Conservation (phyloP, 2,329 filamentous ascomycete genomes). For the Cladosporium velox region DNA sequence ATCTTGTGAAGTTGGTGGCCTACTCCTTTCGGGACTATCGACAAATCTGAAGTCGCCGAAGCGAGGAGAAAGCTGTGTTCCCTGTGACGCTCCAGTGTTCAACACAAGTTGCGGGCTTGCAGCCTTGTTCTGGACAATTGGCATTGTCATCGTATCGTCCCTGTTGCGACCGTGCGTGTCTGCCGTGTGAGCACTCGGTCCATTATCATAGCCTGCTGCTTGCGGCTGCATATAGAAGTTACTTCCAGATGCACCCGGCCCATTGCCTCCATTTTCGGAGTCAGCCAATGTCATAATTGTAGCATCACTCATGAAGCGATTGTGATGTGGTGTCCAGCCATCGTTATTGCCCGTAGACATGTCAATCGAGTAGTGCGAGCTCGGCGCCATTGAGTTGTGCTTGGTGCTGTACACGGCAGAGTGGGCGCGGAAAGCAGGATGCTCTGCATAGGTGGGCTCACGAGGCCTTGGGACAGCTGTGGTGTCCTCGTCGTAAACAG, state of each 20-base stretch:
- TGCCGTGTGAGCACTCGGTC: neutral
- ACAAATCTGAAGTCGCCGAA: slow-evolving; percentile 27
- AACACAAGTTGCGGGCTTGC: neutral
- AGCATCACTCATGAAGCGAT: slow-evolving; percentile 17
- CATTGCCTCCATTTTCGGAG: slow-evolving; percentile 17
- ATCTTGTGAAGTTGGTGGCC: slow-evolving; percentile 18
- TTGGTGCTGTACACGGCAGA: slow-evolving; percentile 28
- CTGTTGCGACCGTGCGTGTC: neutral
- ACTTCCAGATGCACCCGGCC: slow-evolving; percentile 18
- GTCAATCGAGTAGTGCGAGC: slow-evolving; percentile 13
- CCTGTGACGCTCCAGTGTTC: neutral
- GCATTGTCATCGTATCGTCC: neutral
- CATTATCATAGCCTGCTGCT: slow-evolving; percentile 23
- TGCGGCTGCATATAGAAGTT: slow-evolving; percentile 30
- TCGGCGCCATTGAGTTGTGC: slow-evolving; percentile 16
- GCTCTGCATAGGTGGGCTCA: slow-evolving; percentile 34
- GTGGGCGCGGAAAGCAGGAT: slow-evolving; percentile 34
- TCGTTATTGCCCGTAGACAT: neutral
- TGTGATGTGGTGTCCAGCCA: slow-evolving; percentile 15
- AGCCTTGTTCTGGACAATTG: slow-evolving; percentile 7
- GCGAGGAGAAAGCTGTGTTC: slow-evolving; percentile 10
- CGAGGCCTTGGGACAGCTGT: slow-evolving; percentile 21
- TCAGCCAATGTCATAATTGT: slow-evolving; percentile 20
- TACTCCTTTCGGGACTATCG: slow-evolving; percentile 23
- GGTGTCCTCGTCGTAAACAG: slow-evolving; percentile 53